Conservation (phyloP, 768 basidiomycete genomes). For the Hygrocybe coccinea region DNA sequence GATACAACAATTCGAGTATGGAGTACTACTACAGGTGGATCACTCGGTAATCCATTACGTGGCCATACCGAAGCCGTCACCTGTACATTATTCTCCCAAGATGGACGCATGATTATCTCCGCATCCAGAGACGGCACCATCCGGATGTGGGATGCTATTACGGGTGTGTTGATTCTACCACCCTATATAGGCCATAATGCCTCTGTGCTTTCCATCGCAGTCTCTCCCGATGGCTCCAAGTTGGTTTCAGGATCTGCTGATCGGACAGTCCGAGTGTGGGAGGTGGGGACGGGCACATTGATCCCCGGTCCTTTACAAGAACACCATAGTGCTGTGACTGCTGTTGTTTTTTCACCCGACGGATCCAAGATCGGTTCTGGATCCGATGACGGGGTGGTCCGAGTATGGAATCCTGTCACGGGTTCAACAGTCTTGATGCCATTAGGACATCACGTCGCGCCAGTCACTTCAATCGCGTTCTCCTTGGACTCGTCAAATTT, state of each 20-base stretch:
- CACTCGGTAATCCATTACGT: too few relatives aligned
- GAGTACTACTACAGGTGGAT: too few relatives aligned
- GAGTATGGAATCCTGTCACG: constrained; percentile 16
- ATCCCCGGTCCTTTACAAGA: not conserved
- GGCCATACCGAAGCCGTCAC: too few relatives aligned
- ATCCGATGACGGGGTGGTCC: constrained; percentile 12
- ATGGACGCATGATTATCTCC: not conserved
- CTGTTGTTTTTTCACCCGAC: constrained; percentile 17
- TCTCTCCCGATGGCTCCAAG: not conserved
- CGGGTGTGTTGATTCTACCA: not conserved
- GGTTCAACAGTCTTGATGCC: not conserved
- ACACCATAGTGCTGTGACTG: not conserved
- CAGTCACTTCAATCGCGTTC: constrained; percentile 35
- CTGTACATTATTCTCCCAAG: too few relatives aligned
- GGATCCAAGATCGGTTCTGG: constrained; percentile 14
- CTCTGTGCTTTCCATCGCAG: not conserved
- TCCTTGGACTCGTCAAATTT: constrained; percentile 47
- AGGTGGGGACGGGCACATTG: not conserved
- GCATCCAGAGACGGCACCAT: not conserved
- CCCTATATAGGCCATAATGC: too few relatives aligned
- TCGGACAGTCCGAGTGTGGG: constrained; percentile 1
- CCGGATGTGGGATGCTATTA: not conserved
- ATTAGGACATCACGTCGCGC: constrained; percentile 5
- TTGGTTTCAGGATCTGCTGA: constrained; percentile 1
- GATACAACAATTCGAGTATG: not conserved